Conservation (phyloP, 2,329 filamentous ascomycete genomes). For the Lanzia echinophila region DNA sequence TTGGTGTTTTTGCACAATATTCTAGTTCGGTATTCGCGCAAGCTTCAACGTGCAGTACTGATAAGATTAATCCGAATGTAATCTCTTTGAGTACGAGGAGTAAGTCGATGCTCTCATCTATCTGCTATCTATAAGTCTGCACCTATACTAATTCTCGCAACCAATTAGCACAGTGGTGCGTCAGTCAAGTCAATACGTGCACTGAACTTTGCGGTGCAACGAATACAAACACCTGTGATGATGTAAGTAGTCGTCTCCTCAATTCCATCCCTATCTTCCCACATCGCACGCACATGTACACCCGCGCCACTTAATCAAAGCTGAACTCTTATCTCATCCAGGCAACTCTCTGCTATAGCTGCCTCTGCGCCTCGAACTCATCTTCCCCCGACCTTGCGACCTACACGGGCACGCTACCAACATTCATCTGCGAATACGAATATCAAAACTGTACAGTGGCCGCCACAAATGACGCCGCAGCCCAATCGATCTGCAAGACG, state of each 20-base stretch:
- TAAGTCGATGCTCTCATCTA: background rate
- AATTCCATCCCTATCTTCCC: background rate
- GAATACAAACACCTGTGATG: background rate
- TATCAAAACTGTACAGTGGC: background rate
- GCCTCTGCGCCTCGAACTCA: background rate
- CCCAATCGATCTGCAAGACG: background rate
- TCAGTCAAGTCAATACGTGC: background rate
- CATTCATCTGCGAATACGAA: background rate
- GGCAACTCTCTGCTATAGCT: background rate
- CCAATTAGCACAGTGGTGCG: background rate
- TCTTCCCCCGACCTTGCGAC: background rate
- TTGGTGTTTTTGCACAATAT: background rate
- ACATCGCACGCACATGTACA: too few relatives aligned
- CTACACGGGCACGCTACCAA: background rate
- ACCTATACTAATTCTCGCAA: background rate
- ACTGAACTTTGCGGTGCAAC: background rate
- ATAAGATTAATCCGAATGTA: background rate
- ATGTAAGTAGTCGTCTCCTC: background rate
- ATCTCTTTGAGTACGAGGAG: background rate
- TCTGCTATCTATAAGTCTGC: background rate
- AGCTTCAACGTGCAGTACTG: background rate
- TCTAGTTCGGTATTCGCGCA: background rate
- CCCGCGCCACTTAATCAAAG: background rate
- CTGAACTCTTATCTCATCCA: background rate
- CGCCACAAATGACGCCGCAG: background rate